Evolutionary conservation across 306 rosid species (phyloP).

Genomic region (Luffa aegyptiaca): DNA sequence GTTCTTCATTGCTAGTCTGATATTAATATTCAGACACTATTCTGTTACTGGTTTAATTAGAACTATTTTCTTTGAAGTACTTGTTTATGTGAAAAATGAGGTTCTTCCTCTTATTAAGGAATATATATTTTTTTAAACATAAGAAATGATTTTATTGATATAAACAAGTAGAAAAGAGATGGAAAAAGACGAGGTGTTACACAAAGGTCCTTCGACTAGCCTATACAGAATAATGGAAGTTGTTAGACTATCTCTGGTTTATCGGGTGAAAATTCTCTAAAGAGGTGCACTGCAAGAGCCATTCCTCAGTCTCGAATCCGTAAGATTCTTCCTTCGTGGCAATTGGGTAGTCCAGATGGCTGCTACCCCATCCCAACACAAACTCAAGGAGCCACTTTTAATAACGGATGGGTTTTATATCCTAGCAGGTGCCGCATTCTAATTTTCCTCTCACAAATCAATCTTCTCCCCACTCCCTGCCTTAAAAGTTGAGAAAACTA

Average conservation of each 20-base stretch:
- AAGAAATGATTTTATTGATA: not conserved
- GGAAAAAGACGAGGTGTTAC: not conserved
- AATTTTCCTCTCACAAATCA: not conserved
- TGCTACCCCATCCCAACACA: not conserved
- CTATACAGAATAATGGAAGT: not conserved
- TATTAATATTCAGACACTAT: not conserved
- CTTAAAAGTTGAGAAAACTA: not conserved
- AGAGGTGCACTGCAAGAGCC: not conserved
- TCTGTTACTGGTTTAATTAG: not conserved
- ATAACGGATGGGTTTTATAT: too few species aligned
- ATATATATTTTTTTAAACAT: not conserved
- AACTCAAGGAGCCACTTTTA: not conserved
- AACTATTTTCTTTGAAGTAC: conserved; percentile 1
- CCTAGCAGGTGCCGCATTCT: not conserved
- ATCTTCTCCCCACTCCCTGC: not conserved
- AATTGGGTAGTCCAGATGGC: not conserved
- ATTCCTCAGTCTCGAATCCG: not conserved
- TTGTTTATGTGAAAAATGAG: not conserved
- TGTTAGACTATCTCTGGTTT: not conserved
- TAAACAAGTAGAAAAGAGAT: not conserved
- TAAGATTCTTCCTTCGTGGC: not conserved
- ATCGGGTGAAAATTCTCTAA: not conserved
- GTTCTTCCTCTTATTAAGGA: not conserved
- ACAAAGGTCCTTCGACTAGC: not conserved
- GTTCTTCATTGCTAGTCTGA: conserved; percentile 15